A percentile compares a stretch with the other conserved stretches of the same genome.
Evolutionary conservation across 2,329 filamentous ascomycete genomes (phyloP).

Genomic region (Fusarium torreyae): DNA sequence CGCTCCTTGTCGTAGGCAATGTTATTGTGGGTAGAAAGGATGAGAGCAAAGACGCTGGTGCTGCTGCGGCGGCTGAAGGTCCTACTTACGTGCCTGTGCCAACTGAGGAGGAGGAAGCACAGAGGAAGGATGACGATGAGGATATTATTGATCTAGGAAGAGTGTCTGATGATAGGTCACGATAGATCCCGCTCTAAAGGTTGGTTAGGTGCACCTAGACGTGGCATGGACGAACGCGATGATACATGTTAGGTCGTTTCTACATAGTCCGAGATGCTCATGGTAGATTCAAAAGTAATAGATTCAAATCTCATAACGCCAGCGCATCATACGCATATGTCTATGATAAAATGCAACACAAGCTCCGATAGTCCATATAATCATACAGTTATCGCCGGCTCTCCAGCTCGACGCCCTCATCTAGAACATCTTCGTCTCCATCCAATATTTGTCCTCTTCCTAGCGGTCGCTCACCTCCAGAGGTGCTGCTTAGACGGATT

Average conservation of each 20-base stretch:
- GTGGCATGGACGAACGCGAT: too few relatives aligned
- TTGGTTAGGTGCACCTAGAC: background rate
- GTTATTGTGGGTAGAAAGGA: conserved; percentile 83
- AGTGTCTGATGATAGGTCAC: conserved; percentile 35
- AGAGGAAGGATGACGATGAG: conserved; percentile 52
- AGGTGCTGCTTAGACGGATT: conserved; percentile 64
- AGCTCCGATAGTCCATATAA: conserved; percentile 11
- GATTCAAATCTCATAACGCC: conserved; percentile 43
- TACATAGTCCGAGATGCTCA: background rate
- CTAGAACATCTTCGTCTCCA: conserved; percentile 59
- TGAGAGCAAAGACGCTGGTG: conserved; percentile 57
- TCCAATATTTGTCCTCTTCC: conserved; percentile 64
- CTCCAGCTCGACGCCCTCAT: conserved; percentile 63
- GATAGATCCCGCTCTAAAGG: conserved; percentile 11
- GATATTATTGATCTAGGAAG: conserved; percentile 56
- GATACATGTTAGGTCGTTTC: background rate
- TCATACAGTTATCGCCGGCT: conserved; percentile 49
- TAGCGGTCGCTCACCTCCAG: conserved; percentile 56
- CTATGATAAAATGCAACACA: conserved; percentile 30
- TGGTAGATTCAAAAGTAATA: conserved; percentile 24
- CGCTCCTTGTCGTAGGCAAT: conserved; percentile 80
- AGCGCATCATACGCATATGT: conserved; percentile 37
- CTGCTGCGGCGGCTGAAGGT: conserved; percentile 44
- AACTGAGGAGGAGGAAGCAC: conserved; percentile 41
- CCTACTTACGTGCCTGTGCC: conserved; percentile 52